Evolutionary conservation across 2,329 filamentous ascomycete species (phyloP).

Genomic region (Fusarium piperis): DNA sequence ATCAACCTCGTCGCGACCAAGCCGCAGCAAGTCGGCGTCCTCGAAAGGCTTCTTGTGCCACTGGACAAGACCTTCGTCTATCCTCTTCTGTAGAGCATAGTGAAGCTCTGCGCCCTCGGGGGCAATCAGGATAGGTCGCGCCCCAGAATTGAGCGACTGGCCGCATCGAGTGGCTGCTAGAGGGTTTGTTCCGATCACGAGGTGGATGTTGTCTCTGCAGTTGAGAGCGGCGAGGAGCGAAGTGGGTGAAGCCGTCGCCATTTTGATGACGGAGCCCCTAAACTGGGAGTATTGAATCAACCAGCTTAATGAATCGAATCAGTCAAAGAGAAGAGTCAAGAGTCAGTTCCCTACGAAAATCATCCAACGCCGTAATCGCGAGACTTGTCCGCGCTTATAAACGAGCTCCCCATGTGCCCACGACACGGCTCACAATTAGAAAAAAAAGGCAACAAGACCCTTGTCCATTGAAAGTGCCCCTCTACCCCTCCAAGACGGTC

Average conservation of each 20-base stretch:
- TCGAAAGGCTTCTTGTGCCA: slow-evolving; percentile 75
- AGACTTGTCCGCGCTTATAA: slow-evolving; percentile 32
- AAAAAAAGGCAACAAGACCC: slow-evolving; percentile 11
- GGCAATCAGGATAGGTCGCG: slow-evolving; percentile 80
- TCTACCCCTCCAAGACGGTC: slow-evolving; percentile 20
- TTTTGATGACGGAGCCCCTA: not conserved
- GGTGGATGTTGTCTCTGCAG: slow-evolving; percentile 76
- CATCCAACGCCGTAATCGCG: slow-evolving; percentile 15
- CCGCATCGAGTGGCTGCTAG: slow-evolving; percentile 85
- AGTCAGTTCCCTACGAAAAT: not conserved
- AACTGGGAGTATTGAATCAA: not conserved
- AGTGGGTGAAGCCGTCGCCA: slow-evolving; percentile 25
- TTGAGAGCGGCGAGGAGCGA: slow-evolving; percentile 79
- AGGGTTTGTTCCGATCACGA: slow-evolving; percentile 87
- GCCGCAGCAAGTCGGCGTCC: slow-evolving; percentile 74
- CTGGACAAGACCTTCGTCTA: slow-evolving; percentile 72
- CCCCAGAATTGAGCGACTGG: slow-evolving; percentile 84
- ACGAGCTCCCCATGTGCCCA: slow-evolving; percentile 3
- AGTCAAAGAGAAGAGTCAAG: not conserved
- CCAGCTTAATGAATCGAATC: not conserved
- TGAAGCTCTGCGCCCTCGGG: slow-evolving; percentile 70
- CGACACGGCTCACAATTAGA: not conserved
- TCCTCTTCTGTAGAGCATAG: slow-evolving; percentile 66
- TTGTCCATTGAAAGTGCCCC: slow-evolving; percentile 25
- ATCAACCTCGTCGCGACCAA: slow-evolving; percentile 84